Base-by-base conservation (phyloP, 768 basidiomycete genomes). In the Trametes villosa region DNA sequence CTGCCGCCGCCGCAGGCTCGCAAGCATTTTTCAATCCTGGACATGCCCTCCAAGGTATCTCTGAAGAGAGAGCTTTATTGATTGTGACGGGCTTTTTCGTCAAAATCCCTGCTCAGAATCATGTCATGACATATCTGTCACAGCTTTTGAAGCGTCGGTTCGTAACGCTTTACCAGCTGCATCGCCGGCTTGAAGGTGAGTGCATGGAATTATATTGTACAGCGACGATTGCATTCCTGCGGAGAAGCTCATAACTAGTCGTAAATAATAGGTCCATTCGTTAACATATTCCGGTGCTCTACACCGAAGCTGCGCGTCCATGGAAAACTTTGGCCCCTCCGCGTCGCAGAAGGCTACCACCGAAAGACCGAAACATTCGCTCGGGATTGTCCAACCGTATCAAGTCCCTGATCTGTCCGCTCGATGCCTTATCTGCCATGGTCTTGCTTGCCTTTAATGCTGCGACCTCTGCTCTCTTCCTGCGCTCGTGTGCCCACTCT, bases 401-500 rank as follows among this genome's bases (percentile, higher is more conserved):
- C 22, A 22, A 22, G 3, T 13, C 33, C 13, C 20, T 24, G 11
- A 36, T 51, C 4, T 36, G 24, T 8, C 27, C n/a, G 1, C 6
- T n/a, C 22, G 33, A 38, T 22, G 50, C 33, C 22, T 51, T 36
- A 9, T 33, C 18, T 15, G 4, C 13, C 15, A 3, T 11, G 3
- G 15, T 13, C 33, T 24, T 51, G n/a, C 20, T 42, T 30, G n/a
- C 34, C 41, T 33, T 40, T 36, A 30, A 15, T 11, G 34, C 45
- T 27, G 60, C 31, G 2, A 52, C n/a, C 31, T 61, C 60, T 0
- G 41, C 31, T 13, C 30, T 20, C 29, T 53, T 62, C 36, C 51
- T 51, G 33, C 55, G 46, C 55, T 62, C 61, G 40, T 47, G 41
- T 11, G 50, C 33, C 61, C 55, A 57, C 36, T 57, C 51, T 3